Evolutionary conservation across 768 basidiomycete species (phyloP), one percentile per base, ranked within the genome.

Genomic region (Rickenella mellea): DNA sequence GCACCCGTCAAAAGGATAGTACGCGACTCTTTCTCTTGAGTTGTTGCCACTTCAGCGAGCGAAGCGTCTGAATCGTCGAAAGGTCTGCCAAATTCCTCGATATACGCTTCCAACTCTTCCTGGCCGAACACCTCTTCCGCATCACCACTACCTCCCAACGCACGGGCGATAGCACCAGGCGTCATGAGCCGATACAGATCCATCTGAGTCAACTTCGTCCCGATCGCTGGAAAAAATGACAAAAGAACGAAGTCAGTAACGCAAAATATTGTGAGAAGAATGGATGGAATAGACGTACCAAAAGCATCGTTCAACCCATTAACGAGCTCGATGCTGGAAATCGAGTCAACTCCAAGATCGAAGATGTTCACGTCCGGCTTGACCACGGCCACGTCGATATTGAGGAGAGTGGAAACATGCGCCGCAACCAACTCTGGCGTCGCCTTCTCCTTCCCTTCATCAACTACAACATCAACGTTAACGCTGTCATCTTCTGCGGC

Each of bases 1-100:
- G 30, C 42, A 11, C 42, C 42, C 9, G 42, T 47, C 24, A 37
- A 32, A 24, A 52, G 52, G 45, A 38, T 49, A 8, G 14, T 14
- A 30, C 22, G 8, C 15, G 15, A 17, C 14, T 10, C 29, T 6
- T n/a, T 35, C 15, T 35, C 32, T n/a, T 6, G 6, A 21, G 15
- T 21, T 5, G 15, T n/a, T 8, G 15, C 14, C 6, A 21, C 14
- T 35, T 6, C 32, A 8, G 15, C 22, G 15, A n/a, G 15, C 15
- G 22, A n/a, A 21, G 32, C 8, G 14, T n/a, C 15, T 8, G 14
- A 6, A 6, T 14, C 14, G 14, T 35, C 32, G 14, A 35, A 35
- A 6, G 32, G 32, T 14, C 15, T 21, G 14, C 32, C 32, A 35
- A 17, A 35, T 8, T 8, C 14, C 22, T 35, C 15, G 6, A 35